These are phyloP conservation scores for Sarcodon aspratus DNA, from an alignment of 768 basidiomycete genomes.

Conservation along the genomic window DNA sequence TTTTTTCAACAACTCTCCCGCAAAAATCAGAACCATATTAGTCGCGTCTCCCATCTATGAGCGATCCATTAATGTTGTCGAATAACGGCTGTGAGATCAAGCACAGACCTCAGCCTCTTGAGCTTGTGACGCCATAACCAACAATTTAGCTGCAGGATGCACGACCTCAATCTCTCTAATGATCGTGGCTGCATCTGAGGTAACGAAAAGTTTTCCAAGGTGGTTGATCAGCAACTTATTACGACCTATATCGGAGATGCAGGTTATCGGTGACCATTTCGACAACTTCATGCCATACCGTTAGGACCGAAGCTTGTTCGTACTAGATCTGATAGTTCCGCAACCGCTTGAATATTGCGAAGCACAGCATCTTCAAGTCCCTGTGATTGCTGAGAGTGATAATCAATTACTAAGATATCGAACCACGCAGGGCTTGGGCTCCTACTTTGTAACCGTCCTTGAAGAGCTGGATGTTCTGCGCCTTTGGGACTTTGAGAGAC, in stretches of 20 bases:
- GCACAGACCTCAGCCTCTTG: constrained; percentile 81
- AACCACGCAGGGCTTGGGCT: not conserved
- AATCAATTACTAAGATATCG: not conserved
- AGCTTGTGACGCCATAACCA: constrained; percentile 97
- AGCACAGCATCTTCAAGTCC: constrained; percentile 97
- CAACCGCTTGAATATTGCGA: constrained; percentile 93
- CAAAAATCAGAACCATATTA: constrained; percentile 90
- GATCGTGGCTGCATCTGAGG: constrained; percentile 98
- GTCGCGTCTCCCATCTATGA: constrained; percentile 89
- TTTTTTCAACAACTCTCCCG: constrained; percentile 89
- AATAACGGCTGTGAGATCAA: not conserved
- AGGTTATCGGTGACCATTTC: not conserved
- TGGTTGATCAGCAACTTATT: constrained; percentile 99
- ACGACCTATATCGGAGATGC: constrained; percentile 42
- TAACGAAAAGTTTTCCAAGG: constrained; percentile 90
- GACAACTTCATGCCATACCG: constrained; percentile 39
- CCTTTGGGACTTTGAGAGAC: constrained; percentile 91
- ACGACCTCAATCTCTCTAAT: constrained; percentile 97
- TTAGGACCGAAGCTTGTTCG: constrained; percentile 95
- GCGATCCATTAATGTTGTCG: not conserved
- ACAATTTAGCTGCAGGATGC: constrained; percentile 95
- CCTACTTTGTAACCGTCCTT: constrained; percentile 93
- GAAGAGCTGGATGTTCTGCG: constrained; percentile 84
- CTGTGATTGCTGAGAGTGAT: constrained; percentile 46
- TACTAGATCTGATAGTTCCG: constrained; percentile 89